phyloP scores from a whole-genome alignment of 2,329 filamentous ascomycete species.

The Rhynchosporium graminicola region DNA sequence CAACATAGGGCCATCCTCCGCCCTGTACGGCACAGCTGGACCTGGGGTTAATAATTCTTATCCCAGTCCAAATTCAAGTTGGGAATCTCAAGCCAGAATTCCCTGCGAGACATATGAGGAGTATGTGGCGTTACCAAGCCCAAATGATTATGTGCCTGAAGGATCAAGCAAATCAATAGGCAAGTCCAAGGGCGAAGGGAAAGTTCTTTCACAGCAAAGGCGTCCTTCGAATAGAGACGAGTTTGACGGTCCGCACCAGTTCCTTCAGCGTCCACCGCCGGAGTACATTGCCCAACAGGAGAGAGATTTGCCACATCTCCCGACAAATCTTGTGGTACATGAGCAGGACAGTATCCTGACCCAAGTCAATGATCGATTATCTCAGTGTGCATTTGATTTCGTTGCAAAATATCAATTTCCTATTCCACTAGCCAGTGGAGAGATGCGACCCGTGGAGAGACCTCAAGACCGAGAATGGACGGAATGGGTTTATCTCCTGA shows the following conservation, averaged over 20 bases:
- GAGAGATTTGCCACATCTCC: conserved; percentile 77
- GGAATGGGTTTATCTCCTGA: conserved; percentile 87
- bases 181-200: conserved; percentile 50
- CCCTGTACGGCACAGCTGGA: conserved; percentile 37
- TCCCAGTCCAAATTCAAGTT: conserved; percentile 35
- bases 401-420: conserved; percentile 90
- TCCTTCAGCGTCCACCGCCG: conserved; percentile 70
- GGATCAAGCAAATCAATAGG: conserved; percentile 47
- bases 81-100: conserved; percentile 40
- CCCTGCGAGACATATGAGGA: conserved; percentile 42
- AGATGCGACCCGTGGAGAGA: conserved; percentile 75
- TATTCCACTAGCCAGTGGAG: conserved; percentile 69
- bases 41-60: conserved; percentile 38
- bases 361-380: conserved; percentile 81
- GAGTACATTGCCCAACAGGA: conserved; percentile 75
- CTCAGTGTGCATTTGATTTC: conserved; percentile 86
- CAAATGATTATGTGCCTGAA: conserved; percentile 63
- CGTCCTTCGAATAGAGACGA: conserved; percentile 82
- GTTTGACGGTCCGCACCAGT: conserved; percentile 85
- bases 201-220: conserved; percentile 55
- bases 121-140: conserved; percentile 55
- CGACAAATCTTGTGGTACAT: conserved; percentile 78
- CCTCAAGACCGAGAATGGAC: conserved; percentile 85
- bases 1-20: conserved; percentile 34
- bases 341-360: conserved; percentile 82